A percentile compares a stretch with the other conserved stretches of the same genome.
Evolutionary conservation across 768 basidiomycete genomes (phyloP).

Genomic region (Lactarius evosmus): DNA sequence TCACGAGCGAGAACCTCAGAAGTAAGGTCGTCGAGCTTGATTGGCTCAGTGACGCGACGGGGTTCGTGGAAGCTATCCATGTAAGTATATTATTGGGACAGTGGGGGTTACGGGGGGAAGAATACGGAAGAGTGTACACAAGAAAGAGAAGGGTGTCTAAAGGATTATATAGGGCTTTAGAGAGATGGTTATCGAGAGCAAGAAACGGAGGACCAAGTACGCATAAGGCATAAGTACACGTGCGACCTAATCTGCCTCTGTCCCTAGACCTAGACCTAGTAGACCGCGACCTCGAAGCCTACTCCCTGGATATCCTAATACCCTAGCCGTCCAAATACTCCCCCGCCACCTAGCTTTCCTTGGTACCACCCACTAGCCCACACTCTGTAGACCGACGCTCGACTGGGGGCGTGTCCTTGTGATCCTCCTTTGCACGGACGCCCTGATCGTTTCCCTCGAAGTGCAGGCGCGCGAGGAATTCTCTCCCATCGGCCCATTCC

Average conservation of each 20-base stretch:
- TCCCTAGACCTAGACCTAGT: neutral
- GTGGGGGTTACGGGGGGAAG: neutral
- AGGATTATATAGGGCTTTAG: conserved; percentile 21
- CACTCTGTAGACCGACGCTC: neutral
- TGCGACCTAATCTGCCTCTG: neutral
- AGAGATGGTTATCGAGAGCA: conserved; percentile 22
- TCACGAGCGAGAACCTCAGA: conserved; percentile 70
- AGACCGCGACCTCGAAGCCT: too few species aligned
- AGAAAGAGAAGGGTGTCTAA: neutral
- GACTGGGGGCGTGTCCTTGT: neutral
- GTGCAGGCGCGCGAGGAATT: neutral
- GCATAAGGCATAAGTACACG: neutral
- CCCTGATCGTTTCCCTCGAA: neutral
- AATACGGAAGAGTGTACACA: neutral
- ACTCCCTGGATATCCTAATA: neutral
- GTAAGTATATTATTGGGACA: neutral
- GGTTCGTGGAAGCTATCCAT: conserved; percentile 79
- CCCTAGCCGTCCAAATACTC: neutral
- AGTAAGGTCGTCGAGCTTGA: conserved; percentile 70
- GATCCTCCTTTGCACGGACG: neutral
- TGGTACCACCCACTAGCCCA: neutral
- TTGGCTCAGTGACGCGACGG: conserved; percentile 38
- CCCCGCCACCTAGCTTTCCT: neutral
- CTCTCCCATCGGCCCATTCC: neutral
- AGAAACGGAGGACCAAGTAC: conserved; percentile 7